Base-by-base conservation (phyloP, 345 rosid species). In the Angophora floribunda region DNA sequence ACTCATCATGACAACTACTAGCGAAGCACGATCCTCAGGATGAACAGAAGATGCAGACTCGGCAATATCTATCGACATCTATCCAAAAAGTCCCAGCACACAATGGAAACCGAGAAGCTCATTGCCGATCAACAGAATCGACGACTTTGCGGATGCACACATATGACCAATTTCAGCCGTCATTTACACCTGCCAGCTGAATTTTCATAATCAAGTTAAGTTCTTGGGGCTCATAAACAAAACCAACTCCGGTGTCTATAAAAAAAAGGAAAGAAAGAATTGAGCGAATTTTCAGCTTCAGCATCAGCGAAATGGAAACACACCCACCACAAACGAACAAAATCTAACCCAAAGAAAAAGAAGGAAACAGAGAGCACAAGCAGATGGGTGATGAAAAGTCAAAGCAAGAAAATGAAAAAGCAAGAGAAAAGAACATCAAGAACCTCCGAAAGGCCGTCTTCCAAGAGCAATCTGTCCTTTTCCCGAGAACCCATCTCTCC, bases 401-500 rank as follows among this genome's bases (percentile, higher is more conserved):
- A 63, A 63, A 63, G 36, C 75, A 63, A n/a, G 75, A 63, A 63
- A 63, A 12, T 4, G 36, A 28, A 63, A 61, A 63, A 36, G 52
- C 10, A 6, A 3, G 2, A 3, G 6, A 63, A n/a, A 28, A n/a
- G 8, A 13, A 13, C n/a, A 16, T 63, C 75, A 13, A 63, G 75
- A 63, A 63, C 75, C 75, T 63, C 75, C 16, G 17, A 17, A 63
- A 63, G 36, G 30, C 75, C 70, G 36, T 63, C 70, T 63, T 63
- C 70, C 7, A 63, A n/a, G 70, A 63, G 70, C 36, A 63, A 63
- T 45, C 90, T 88, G 21, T 93, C 93, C 86, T 94, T 96, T 82
- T 93, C 96, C 52, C 89, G 61, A 24, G 95, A 94, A 85, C 94
- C 96, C 95, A 96, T 94, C 36, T 85, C 86, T n/a, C 75, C 75